These are phyloP conservation scores for Polychytrium aggregatum DNA, from an alignment of 192 early-diverging fungal species.

Conservation along the genomic window DNA sequence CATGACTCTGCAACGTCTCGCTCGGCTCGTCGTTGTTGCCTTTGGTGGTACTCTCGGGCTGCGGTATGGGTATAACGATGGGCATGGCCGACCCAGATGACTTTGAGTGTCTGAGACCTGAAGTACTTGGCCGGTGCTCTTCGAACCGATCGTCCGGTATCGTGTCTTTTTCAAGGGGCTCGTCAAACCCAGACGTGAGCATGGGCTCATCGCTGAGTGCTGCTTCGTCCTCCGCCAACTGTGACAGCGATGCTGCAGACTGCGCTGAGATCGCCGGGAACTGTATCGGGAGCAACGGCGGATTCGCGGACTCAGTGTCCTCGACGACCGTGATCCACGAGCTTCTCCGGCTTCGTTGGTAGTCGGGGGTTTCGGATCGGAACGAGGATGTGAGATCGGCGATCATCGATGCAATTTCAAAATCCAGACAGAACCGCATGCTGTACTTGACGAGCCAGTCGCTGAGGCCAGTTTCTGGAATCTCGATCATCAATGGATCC, in stretches of 20 bases:
- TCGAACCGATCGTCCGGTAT: too few relatives aligned
- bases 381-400: conserved; percentile 1
- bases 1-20: too few relatives aligned
- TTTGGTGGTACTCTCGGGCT: too few relatives aligned
- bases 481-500: conserved; percentile 21
- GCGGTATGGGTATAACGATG: too few relatives aligned
- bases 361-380: not conserved
- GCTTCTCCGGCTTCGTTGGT: not conserved
- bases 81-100: too few relatives aligned
- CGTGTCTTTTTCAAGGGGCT: too few relatives aligned
- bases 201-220: too few relatives aligned
- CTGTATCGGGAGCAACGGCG: not conserved
- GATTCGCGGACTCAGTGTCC: not conserved
- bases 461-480: conserved; percentile 13
- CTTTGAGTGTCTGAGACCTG: too few relatives aligned
- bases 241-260: conserved; percentile 2
- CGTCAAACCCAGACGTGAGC: too few relatives aligned
- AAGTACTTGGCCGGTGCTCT: too few relatives aligned
- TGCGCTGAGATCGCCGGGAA: not conserved
- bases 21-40: too few relatives aligned
- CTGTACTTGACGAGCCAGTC: conserved; percentile 15
- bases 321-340: not conserved
- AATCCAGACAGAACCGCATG: conserved; percentile 12
- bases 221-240: too few relatives aligned
- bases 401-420: conserved; percentile 11